Percentiles rank a stretch among this genome's conserved stretches.
Conservation (phyloP, 2,329 filamentous ascomycete species). For the Fusarium sp. region DNA sequence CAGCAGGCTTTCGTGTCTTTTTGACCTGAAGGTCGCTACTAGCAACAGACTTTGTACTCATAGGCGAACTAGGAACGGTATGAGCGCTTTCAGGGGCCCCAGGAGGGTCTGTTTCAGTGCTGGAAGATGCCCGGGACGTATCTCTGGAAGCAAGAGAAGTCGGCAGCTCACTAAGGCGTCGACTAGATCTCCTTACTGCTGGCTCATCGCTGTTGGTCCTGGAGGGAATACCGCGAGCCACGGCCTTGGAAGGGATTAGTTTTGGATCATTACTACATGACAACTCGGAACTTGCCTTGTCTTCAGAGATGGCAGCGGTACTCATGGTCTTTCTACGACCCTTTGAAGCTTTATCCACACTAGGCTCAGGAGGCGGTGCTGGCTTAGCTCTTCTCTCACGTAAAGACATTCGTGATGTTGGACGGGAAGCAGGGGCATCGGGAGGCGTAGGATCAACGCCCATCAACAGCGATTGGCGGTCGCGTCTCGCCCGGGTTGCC, state of each 20-base stretch:
- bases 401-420: conserved; percentile 73
- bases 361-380: conserved; percentile 60
- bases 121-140: conserved; percentile 10
- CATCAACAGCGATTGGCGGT: conserved; percentile 66
- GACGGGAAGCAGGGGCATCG: conserved; percentile 49
- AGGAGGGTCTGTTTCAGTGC: conserved; percentile 14
- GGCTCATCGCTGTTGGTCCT: conserved; percentile 40
- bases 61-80: conserved; percentile 52
- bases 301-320: conserved; percentile 43
- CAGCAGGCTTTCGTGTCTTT: conserved; percentile 64
- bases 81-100: conserved; percentile 36
- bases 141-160: conserved; percentile 43
- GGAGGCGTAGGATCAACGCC: conserved; percentile 44
- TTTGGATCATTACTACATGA: not conserved
- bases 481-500: conserved; percentile 68
- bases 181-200: conserved; percentile 49
- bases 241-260: conserved; percentile 43
- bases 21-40: conserved; percentile 60
- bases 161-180: conserved; percentile 62
- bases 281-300: conserved; percentile 43
- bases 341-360: conserved; percentile 43
- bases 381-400: conserved; percentile 73
- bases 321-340: conserved; percentile 70
- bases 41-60: conserved; percentile 52
- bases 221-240: conserved; percentile 47